Base-by-base conservation (phyloP, 805 yeast species). In the Kuraishia molischiana region DNA sequence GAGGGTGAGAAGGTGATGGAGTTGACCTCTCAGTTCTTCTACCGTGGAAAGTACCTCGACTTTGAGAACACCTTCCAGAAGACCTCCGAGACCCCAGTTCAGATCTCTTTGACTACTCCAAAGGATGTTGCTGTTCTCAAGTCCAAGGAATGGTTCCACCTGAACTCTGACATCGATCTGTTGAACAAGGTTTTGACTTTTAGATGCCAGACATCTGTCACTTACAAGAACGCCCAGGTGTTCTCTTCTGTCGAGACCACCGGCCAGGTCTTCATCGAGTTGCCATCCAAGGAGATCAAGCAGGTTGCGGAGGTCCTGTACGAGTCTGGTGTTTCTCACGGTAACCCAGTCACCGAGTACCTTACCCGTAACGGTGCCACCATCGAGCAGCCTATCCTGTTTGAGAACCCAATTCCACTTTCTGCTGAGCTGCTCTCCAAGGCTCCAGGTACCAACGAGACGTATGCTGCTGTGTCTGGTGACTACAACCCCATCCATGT, bases 401-500 rank as follows among this genome's bases (percentile, higher is more conserved):
- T 92, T 58, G 98, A 90, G 63, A 83, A 85, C 58, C 74, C 85
- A 39, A 89, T 90, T 53, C 95, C 95, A 52, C 73, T 92, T 49
- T 70, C 81, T 40, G 75, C 74, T 50, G 76, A 71, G 48, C 69
- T 76, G 49, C 61, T 72, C 32, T 69, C 81, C 4, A 85, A 85
- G 59, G 84, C 97, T 33, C 99, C 99, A 56, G 84, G 87, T 45
- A 82, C 96, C 39, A 92, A 92, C 62, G 97, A 86, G 67, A 85
- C 95, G 20, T 92, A 92, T 57, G 98, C 96, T 45, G 84, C 78
- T 57, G 97, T 92, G 32, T 90, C 97, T 44, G 97, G 97, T 58
- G 99, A 92, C 64, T 90, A 75, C 77, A 92, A 92, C 64, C 98
- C 99, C 44, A 92, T 92, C 52, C 99, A 92, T 60, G 97, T 94